Evolutionary conservation across 169 alveolate genomes (phyloP).

Genomic region (Eimeria acervulina): DNA sequence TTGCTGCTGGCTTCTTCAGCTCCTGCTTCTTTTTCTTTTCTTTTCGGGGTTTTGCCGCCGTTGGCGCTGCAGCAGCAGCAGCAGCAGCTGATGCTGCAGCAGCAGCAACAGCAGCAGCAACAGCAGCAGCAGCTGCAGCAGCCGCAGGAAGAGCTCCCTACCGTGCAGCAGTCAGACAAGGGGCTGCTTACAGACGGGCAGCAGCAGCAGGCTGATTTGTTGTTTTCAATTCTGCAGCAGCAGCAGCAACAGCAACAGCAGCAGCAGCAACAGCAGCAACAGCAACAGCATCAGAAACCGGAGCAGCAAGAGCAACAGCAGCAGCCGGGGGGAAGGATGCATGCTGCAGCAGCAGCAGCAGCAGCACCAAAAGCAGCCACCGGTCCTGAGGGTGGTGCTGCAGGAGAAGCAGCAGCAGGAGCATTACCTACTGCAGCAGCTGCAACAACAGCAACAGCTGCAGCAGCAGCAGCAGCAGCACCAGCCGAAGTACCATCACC

Average conservation of each 20-base stretch:
- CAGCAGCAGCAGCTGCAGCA: neutral
- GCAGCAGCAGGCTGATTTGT: slow-evolving; percentile 40
- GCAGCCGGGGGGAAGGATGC: neutral
- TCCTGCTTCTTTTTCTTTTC: neutral
- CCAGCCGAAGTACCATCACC: neutral
- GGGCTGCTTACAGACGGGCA: neutral
- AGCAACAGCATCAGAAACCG: neutral
- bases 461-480: slow-evolving; percentile 17
- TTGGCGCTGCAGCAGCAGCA: slow-evolving; percentile 24
- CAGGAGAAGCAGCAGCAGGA: neutral
- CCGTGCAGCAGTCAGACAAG: neutral
- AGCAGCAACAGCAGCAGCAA: neutral
- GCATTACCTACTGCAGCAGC: neutral
- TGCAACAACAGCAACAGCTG: neutral
- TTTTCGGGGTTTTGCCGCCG: slow-evolving; percentile 7
- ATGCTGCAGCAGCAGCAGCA: neutral
- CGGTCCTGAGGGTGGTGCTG: too few relatives aligned
- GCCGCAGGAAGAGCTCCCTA: neutral
- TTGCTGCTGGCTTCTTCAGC: neutral
- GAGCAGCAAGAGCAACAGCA: neutral
- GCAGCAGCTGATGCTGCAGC: slow-evolving; percentile 16
- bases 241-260: slow-evolving; percentile 1
- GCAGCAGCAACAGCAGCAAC: slow-evolving; percentile 18
- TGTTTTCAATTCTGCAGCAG: too few relatives aligned
- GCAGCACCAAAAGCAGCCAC: neutral